phyloP scores from a whole-genome alignment of 306 rosid species.

The Dalbergia oliveri region DNA sequence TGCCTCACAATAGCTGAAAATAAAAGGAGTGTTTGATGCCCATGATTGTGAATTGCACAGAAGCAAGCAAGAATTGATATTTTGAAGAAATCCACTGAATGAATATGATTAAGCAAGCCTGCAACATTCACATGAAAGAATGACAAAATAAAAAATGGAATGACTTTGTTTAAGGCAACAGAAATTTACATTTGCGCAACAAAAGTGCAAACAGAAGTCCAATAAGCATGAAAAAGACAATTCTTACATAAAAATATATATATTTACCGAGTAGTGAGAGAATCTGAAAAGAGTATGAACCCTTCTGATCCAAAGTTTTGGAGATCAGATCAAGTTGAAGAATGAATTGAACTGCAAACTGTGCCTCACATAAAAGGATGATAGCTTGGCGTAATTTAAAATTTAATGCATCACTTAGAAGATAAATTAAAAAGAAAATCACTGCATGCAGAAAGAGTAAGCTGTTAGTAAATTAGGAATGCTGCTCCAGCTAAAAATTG shows the following conservation, averaged over 20 bases:
- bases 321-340: conserved; percentile 64
- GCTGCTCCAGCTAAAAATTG: conserved; percentile 26
- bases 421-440: conserved; percentile 87
- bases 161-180: conserved; percentile 21
- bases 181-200: conserved; percentile 31
- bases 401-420: conserved; percentile 72
- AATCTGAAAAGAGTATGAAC: conserved; percentile 68
- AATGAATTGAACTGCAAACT: conserved; percentile 79
- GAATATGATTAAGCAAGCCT: conserved; percentile 78
- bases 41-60: conserved; percentile 92
- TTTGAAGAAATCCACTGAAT: conserved; percentile 77
- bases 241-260: conserved; percentile 1
- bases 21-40: conserved; percentile 77
- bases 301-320: conserved; percentile 65
- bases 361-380: conserved; percentile 87
- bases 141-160: conserved; percentile 12
- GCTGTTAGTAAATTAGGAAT: conserved; percentile 43
- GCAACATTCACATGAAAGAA: conserved; percentile 52
- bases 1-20: conserved; percentile 85
- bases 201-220: conserved; percentile 8
- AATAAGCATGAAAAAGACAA: conserved; percentile 13
- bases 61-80: conserved; percentile 83
- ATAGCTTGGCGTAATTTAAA: conserved; percentile 73
- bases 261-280: conserved; percentile 75
- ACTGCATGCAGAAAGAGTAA: conserved; percentile 63